Percentiles rank a stretch among this genome's conserved stretches.
These are phyloP conservation scores for Entophlyctis luteolus DNA, from an alignment of 192 early-diverging fungal genomes.

Conservation along the genomic window DNA sequence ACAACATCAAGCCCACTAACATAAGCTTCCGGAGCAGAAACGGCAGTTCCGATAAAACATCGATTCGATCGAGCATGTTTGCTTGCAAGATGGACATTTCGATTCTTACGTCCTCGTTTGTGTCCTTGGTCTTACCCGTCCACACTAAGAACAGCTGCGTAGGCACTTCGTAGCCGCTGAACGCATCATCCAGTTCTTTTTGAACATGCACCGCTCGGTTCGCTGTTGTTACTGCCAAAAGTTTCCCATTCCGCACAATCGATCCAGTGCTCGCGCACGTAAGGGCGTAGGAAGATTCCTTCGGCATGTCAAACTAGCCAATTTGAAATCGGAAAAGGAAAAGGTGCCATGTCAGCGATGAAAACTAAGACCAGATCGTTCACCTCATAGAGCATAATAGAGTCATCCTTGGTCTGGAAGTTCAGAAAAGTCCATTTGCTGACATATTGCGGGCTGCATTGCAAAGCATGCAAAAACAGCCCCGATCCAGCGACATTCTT, in stretches of 20 bases:
- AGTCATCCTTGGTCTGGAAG: conserved; percentile 65
- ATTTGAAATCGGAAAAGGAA: conserved; percentile 18
- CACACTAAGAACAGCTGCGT: conserved; percentile 67
- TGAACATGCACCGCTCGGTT: conserved; percentile 66
- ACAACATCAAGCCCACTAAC: conserved; percentile 1
- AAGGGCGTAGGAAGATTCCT: conserved; percentile 48
- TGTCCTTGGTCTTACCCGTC: conserved; percentile 66
- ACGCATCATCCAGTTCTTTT: conserved; percentile 57
- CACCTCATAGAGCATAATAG: conserved; percentile 55
- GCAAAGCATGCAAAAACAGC: conserved; percentile 79
- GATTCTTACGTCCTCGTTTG: conserved; percentile 56
- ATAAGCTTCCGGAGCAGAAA: conserved; percentile 85
- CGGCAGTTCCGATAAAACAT: conserved; percentile 86
- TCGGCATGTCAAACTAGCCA: conserved; percentile 76
- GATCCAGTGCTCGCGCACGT: conserved; percentile 61
- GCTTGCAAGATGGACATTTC: conserved; percentile 59
- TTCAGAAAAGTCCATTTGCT: conserved; percentile 83
- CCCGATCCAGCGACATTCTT: conserved; percentile 68
- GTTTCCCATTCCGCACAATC: conserved; percentile 62
- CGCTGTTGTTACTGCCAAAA: conserved; percentile 71
- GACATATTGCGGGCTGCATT: conserved; percentile 79
- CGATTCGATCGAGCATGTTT: conserved; percentile 76
- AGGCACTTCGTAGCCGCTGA: conserved; percentile 84
- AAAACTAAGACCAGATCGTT: background rate
- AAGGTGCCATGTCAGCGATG: background rate